These are phyloP conservation scores for Eucalyptus brandiana DNA, from an alignment of 345 rosid genomes.

Conservation along the genomic window DNA sequence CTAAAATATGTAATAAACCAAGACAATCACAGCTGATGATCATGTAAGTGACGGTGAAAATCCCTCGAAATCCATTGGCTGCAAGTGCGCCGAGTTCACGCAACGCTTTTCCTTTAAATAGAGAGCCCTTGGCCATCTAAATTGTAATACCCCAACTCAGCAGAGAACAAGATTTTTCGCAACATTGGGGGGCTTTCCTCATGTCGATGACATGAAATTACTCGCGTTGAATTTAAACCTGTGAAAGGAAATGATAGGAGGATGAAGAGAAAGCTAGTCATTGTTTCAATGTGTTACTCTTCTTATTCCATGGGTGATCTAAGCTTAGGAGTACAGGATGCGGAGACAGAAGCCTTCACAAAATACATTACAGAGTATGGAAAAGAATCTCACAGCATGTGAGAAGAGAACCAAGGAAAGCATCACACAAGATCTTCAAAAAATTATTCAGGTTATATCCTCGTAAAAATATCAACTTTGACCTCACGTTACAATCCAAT, in stretches of 20 bases:
- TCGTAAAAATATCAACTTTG: background rate
- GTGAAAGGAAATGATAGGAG: background rate
- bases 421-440: background rate
- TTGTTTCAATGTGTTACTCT: background rate
- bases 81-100: too few relatives aligned
- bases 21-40: too few relatives aligned
- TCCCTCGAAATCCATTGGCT: too few relatives aligned
- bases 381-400: background rate
- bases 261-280: background rate
- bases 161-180: rapidly evolving
- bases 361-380: background rate
- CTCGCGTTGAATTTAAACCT: background rate
- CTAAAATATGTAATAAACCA: too few relatives aligned
- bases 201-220: background rate
- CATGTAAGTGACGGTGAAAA: too few relatives aligned
- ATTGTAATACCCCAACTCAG: background rate
- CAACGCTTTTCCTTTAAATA: background rate
- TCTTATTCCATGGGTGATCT: background rate
- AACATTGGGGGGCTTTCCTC: rapidly evolving
- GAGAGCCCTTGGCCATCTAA: background rate
- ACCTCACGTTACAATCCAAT: background rate
- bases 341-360: background rate
- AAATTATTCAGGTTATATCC: background rate
- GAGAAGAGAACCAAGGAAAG: background rate
- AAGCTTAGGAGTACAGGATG: background rate